Evolutionary conservation across 176 grass and related monocot genomes (phyloP).

Genomic region (Eragrostis nindensis): DNA sequence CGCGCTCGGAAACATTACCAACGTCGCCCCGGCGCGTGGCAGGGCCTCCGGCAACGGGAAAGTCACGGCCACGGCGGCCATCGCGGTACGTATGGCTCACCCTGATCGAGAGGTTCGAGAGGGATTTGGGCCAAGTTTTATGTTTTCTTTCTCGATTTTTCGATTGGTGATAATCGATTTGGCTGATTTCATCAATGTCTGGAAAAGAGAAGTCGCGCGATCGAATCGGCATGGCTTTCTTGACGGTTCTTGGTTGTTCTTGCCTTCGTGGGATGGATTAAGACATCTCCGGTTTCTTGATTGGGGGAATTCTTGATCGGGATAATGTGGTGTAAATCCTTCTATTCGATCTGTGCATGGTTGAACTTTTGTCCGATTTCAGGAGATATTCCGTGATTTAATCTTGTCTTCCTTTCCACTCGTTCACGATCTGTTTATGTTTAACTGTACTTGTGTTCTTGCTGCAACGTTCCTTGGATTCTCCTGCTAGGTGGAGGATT

Average conservation of each 20-base stretch:
- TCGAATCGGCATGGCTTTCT: background rate
- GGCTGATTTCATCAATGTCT: too few relatives aligned
- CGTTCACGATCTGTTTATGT: background rate
- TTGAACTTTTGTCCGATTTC: background rate
- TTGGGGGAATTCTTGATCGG: background rate
- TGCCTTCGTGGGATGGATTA: background rate
- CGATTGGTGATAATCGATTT: background rate
- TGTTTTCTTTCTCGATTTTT: background rate
- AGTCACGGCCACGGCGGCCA: conserved; percentile 22
- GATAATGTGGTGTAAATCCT: background rate
- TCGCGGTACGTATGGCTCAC: conserved; percentile 43
- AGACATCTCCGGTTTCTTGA: conserved; percentile 9
- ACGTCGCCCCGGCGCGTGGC: conserved; percentile 29
- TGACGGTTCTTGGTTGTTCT: background rate
- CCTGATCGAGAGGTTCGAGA: background rate
- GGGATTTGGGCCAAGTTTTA: background rate
- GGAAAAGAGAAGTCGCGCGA: background rate
- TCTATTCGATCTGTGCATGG: background rate
- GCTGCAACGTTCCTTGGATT: conserved; percentile 5
- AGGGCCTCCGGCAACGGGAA: conserved; percentile 24
- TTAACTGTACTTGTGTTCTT: background rate
- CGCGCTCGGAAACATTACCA: conserved; percentile 83
- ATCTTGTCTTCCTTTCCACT: background rate
- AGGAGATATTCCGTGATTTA: background rate
- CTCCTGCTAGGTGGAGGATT: background rate